Evolutionary conservation across 306 rosid species (phyloP).

Genomic region (Citrullus amarus): DNA sequence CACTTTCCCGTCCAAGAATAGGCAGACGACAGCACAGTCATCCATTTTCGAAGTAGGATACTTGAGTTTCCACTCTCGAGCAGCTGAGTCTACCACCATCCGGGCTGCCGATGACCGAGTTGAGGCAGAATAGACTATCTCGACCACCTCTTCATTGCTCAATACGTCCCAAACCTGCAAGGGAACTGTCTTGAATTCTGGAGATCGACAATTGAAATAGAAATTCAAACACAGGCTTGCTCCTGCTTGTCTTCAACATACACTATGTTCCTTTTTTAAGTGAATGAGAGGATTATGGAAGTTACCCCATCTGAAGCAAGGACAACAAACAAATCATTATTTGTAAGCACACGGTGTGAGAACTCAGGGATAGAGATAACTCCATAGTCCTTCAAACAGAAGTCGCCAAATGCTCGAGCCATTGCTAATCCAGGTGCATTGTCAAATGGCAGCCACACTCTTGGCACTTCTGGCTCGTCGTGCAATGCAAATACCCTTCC

Average conservation of each 20-base stretch:
- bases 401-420: conserved; percentile 98
- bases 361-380: conserved; percentile 91
- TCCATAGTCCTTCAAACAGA: conserved; percentile 90
- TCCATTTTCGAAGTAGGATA: conserved; percentile 97
- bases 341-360: conserved; percentile 54
- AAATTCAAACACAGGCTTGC: neutral
- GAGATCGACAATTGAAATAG: neutral
- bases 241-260: neutral
- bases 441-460: conserved; percentile 93
- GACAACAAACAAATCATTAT: conserved; percentile 75
- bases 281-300: neutral
- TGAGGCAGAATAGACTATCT: conserved; percentile 63
- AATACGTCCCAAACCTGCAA: conserved; percentile 91
- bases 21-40: conserved; percentile 86
- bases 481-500: conserved; percentile 92
- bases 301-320: conserved; percentile 95
- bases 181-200: neutral
- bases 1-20: conserved; percentile 89
- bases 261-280: neutral
- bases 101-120: conserved; percentile 61
- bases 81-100: conserved; percentile 71
- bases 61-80: conserved; percentile 72
- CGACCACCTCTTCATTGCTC: conserved; percentile 87
- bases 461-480: conserved; percentile 90
- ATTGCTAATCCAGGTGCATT: conserved; percentile 96